These are phyloP conservation scores for Musa beccarii DNA, from an alignment of 176 grass and related monocot species.

Conservation along the genomic window DNA sequence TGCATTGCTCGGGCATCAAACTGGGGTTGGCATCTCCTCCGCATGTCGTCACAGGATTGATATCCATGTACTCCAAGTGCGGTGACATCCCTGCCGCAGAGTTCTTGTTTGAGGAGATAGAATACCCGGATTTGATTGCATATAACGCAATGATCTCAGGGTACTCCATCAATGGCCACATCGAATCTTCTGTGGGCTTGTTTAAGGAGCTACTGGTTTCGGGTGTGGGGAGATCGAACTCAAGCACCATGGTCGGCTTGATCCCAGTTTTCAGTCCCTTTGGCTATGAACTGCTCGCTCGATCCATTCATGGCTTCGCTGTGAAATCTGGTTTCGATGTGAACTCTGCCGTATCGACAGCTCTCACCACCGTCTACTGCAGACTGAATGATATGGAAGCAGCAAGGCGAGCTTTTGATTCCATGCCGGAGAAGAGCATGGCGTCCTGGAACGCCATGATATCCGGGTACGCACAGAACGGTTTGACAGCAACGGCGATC, in stretches of 20 bases:
- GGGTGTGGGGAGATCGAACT: constrained; percentile 5
- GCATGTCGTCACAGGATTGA: constrained; percentile 19
- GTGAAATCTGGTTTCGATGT: constrained; percentile 17
- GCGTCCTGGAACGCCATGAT: constrained; percentile 31
- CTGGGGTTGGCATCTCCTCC: constrained; percentile 9
- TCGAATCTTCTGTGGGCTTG: constrained; percentile 4
- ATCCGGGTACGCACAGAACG: constrained; percentile 26
- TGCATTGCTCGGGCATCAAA: constrained; percentile 24
- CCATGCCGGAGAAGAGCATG: constrained; percentile 13
- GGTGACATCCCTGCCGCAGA: constrained; percentile 14
- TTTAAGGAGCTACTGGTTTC: constrained; percentile 18
- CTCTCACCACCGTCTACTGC: constrained; percentile 22
- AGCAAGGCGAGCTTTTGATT: constrained; percentile 14
- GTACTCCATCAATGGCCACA: constrained; percentile 11
- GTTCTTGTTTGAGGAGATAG: constrained; percentile 5
- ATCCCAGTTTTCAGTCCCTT: constrained; percentile 22
- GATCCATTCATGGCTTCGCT: constrained; percentile 9
- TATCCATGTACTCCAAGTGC: constrained; percentile 30
- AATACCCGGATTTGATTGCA: constrained; percentile 10
- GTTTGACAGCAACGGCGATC: constrained; percentile 22
- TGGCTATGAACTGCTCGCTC: constrained; percentile 14
- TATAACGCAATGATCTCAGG: constrained; percentile 28
- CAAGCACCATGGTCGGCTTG: constrained; percentile 21
- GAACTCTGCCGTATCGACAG: constrained; percentile 16
- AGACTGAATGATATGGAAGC: constrained; percentile 20